A percentile compares a stretch with the other conserved stretches of the same genome.
These are phyloP conservation scores for Monilinia fructicola DNA, from an alignment of 2,329 filamentous ascomycete species.

Conservation along the genomic window DNA sequence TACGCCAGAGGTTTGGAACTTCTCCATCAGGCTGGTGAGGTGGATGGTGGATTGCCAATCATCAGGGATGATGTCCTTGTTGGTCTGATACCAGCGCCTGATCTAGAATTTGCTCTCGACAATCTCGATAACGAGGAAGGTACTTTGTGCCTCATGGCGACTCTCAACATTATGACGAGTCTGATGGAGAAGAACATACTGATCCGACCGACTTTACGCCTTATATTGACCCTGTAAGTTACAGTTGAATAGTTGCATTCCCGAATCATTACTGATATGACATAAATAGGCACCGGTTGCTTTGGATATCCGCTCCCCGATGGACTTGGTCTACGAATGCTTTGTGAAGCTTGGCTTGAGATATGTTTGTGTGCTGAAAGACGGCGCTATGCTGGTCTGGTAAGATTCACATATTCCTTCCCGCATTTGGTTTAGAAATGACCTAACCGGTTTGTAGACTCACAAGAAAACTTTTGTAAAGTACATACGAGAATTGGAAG, in stretches of 20 bases:
- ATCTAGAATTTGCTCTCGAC: conserved; percentile 90
- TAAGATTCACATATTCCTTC: conserved; percentile 44
- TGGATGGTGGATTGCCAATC: conserved; percentile 90
- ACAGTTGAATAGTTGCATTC: background rate
- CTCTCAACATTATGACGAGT: conserved; percentile 62
- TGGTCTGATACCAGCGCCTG: conserved; percentile 88
- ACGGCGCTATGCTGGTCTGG: conserved; percentile 87
- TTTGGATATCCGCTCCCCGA: conserved; percentile 82
- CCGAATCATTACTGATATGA: conserved; percentile 9
- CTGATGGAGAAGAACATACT: conserved; percentile 53
- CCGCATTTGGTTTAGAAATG: conserved; percentile 10
- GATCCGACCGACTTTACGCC: conserved; percentile 83
- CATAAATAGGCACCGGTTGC: conserved; percentile 69
- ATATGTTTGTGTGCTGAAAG: conserved; percentile 84
- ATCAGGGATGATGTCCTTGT: conserved; percentile 76
- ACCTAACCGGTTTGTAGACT: conserved; percentile 49
- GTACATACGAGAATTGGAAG: conserved; percentile 82
- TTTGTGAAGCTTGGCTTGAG: conserved; percentile 91
- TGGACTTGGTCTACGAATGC: conserved; percentile 94
- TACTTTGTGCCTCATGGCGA: conserved; percentile 78
- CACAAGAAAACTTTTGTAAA: conserved; percentile 98
- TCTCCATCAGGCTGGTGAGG: conserved; percentile 80
- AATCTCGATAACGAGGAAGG: conserved; percentile 73
- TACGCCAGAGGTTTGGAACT: conserved; percentile 79
- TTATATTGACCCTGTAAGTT: conserved; percentile 79